Conservation (phyloP, 73 alveolate genomes). For the Strombidium stylifer region DNA sequence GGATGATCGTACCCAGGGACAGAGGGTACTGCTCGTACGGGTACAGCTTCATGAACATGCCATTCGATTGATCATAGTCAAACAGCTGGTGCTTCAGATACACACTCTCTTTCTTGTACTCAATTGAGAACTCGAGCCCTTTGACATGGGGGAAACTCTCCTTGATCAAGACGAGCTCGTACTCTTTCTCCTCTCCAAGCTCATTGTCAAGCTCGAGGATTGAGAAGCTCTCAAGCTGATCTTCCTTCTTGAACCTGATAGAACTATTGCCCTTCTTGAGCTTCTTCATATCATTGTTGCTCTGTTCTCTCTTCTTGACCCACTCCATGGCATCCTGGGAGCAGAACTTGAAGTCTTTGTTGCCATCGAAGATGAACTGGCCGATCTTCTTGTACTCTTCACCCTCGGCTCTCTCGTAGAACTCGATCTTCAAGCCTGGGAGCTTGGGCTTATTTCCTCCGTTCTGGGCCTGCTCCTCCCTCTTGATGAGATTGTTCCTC, state of each 20-base stretch:
- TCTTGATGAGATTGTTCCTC: background rate
- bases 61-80: conserved; percentile 40
- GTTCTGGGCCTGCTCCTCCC: background rate
- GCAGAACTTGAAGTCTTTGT: too few relatives aligned
- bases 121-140: conserved; percentile 13
- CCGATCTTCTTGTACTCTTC: too few relatives aligned
- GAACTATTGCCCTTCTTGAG: too few relatives aligned
- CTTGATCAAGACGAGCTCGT: conserved; percentile 39
- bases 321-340: too few relatives aligned
- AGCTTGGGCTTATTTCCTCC: too few relatives aligned
- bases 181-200: background rate
- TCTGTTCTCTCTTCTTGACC: too few relatives aligned
- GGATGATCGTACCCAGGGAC: conserved; percentile 43
- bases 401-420: too few relatives aligned
- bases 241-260: too few relatives aligned
- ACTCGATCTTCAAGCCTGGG: too few relatives aligned
- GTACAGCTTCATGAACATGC: conserved; percentile 34
- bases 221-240: too few relatives aligned
- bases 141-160: conserved; percentile 23
- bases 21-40: conserved; percentile 12
- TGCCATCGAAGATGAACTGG: too few relatives aligned
- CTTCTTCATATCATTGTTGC: too few relatives aligned
- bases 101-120: background rate
- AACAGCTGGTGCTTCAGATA: background rate
- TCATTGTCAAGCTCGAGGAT: background rate